phyloP scores from a whole-genome alignment of 2,329 filamentous ascomycete species.

The Cladosporium cucumerinum region DNA sequence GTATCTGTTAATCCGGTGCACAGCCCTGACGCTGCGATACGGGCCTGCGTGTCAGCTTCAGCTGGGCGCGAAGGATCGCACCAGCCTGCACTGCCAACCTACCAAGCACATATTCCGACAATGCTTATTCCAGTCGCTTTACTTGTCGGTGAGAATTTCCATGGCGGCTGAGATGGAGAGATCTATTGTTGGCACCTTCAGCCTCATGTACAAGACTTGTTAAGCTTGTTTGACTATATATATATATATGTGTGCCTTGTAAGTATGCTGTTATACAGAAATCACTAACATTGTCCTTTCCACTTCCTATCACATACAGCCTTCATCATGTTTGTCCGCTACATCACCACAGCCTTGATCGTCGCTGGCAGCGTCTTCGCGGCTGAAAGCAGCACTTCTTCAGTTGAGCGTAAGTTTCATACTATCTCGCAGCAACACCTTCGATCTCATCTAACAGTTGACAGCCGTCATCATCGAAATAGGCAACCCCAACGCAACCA shows the following conservation, averaged over 20 bases:
- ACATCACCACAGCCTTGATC: background rate
- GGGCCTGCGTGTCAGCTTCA: background rate
- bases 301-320: background rate
- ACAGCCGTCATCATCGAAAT: background rate
- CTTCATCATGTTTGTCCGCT: background rate
- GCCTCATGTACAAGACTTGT: background rate
- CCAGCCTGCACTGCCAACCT: constrained; percentile 3
- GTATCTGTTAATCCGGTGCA: background rate
- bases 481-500: background rate
- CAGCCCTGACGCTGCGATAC: background rate
- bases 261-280: background rate
- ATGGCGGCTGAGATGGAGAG: background rate
- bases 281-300: background rate
- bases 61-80: background rate
- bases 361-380: background rate
- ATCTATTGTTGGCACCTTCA: background rate
- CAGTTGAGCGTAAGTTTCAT: background rate
- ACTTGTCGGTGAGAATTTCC: background rate
- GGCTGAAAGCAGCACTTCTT: background rate
- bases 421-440: background rate
- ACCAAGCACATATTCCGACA: background rate
- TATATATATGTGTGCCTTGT: background rate
- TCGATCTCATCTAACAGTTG: background rate
- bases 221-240: background rate
- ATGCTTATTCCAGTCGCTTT: background rate